Conservation (phyloP, 2,329 filamentous ascomycete genomes). For the Gyromitra esculenta region DNA sequence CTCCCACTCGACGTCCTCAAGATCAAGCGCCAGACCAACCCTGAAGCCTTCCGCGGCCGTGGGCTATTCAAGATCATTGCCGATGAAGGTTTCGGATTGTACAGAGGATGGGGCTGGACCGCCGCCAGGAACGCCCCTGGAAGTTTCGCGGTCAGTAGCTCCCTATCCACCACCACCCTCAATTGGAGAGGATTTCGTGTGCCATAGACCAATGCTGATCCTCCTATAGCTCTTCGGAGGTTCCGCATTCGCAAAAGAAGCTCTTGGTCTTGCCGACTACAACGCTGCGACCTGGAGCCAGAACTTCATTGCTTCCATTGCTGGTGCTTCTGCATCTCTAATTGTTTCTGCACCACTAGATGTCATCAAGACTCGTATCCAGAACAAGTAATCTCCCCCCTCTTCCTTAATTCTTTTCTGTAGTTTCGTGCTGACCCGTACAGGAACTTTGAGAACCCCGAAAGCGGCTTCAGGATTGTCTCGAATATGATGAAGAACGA, state of each 20-base stretch:
- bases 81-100: constrained; percentile 94
- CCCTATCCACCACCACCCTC: neutral
- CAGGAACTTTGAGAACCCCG: constrained; percentile 95
- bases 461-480: constrained; percentile 90
- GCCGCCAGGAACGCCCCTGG: constrained; percentile 96
- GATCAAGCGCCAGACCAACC: constrained; percentile 99
- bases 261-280: constrained; percentile 92
- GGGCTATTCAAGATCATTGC: constrained; percentile 87
- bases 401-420: neutral
- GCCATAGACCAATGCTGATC: constrained; percentile 38
- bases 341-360: constrained; percentile 95
- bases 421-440: neutral
- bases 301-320: constrained; percentile 97
- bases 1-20: constrained; percentile 96
- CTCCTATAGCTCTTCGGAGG: constrained; percentile 84
- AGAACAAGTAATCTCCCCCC: constrained; percentile 70
- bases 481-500: constrained; percentile 93
- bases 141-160: constrained; percentile 82
- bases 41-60: constrained; percentile 94
- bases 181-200: neutral
- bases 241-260: constrained; percentile 97
- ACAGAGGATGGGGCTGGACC: constrained; percentile 97
- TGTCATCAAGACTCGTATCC: constrained; percentile 97
- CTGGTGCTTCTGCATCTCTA: constrained; percentile 92
- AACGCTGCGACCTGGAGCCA: constrained; percentile 93